Evolutionary conservation across 2,329 filamentous ascomycete genomes (phyloP).

Genomic region (Ophiostoma tasmaniense): DNA sequence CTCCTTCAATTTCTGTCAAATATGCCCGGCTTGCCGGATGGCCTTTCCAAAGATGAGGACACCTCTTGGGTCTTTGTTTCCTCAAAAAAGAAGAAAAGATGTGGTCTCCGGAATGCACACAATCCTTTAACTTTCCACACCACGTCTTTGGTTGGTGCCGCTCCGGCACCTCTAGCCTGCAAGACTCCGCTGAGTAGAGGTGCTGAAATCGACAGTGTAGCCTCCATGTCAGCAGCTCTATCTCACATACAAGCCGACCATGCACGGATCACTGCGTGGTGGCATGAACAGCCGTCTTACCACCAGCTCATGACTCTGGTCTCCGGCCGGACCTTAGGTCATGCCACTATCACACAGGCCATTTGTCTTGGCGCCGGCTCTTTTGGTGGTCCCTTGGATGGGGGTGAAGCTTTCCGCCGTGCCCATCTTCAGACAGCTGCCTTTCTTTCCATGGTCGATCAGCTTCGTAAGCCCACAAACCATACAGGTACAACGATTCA

Average conservation of each 20-base stretch:
- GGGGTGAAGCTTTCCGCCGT: conserved; percentile 35
- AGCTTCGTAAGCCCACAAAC: conserved; percentile 30
- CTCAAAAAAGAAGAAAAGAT: neutral
- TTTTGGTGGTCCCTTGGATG: conserved; percentile 45
- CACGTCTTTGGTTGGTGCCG: too few relatives aligned
- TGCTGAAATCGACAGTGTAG: neutral
- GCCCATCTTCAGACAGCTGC: conserved; percentile 46
- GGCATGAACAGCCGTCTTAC: conserved; percentile 25
- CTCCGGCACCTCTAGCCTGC: neutral
- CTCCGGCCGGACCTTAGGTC: conserved; percentile 19
- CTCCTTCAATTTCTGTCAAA: neutral
- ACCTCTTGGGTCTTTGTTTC: conserved; percentile 12
- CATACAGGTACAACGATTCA: too few relatives aligned
- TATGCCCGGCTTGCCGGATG: neutral
- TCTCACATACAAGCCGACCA: conserved; percentile 24
- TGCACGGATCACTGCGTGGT: conserved; percentile 20
- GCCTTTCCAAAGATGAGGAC: neutral
- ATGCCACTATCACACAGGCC: conserved; percentile 32
- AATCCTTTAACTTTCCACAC: conserved; percentile 5
- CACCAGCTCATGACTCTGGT: conserved; percentile 30
- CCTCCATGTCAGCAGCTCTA: neutral
- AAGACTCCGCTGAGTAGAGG: neutral
- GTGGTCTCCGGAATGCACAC: neutral
- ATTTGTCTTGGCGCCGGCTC: conserved; percentile 49
- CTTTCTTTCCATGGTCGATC: conserved; percentile 40